These are phyloP conservation scores for Quercus cerris DNA, from an alignment of 306 rosid species.

Conservation along the genomic window DNA sequence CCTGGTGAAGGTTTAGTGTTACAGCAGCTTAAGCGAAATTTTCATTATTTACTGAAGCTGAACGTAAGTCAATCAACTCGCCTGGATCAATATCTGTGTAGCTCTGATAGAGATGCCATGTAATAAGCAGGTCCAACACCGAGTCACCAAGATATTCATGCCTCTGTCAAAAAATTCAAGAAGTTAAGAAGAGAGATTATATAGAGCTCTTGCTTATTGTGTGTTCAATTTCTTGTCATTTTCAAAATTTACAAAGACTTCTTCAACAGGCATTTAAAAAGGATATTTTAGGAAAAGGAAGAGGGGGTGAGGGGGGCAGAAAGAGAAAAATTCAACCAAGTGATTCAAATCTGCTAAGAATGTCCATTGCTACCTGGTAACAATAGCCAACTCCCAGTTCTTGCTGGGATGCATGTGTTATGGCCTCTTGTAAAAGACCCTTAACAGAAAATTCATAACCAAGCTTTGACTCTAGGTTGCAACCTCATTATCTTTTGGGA, in stretches of 20 bases:
- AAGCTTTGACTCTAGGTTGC: slow-evolving; percentile 64
- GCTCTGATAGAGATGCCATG: slow-evolving; percentile 71
- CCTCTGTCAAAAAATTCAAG: too few species aligned
- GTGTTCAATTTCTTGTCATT: too few species aligned
- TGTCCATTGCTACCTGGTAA: slow-evolving; percentile 59
- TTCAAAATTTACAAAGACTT: background rate
- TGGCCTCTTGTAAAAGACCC: slow-evolving; percentile 83
- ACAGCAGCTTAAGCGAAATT: slow-evolving; percentile 85
- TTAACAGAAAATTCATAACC: slow-evolving; percentile 63
- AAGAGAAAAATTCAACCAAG: background rate
- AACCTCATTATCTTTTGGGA: slow-evolving; percentile 55
- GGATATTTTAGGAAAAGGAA: background rate
- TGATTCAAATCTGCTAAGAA: background rate
- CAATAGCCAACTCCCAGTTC: slow-evolving; percentile 59
- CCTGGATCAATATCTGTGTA: slow-evolving; percentile 75
- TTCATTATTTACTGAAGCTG: slow-evolving; percentile 89
- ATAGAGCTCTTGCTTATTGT: too few species aligned
- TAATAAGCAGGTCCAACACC: slow-evolving; percentile 86
- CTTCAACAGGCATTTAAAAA: background rate
- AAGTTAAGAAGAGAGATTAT: too few species aligned
- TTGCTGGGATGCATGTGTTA: slow-evolving; percentile 64
- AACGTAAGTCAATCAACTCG: slow-evolving; percentile 84
- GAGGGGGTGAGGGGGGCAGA: background rate
- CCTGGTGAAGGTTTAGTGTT: slow-evolving; percentile 57
- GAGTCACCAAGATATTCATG: slow-evolving; percentile 60